Base-by-base conservation (phyloP, 1,139 yeast genomes). In the Diutina scorzettiae region DNA sequence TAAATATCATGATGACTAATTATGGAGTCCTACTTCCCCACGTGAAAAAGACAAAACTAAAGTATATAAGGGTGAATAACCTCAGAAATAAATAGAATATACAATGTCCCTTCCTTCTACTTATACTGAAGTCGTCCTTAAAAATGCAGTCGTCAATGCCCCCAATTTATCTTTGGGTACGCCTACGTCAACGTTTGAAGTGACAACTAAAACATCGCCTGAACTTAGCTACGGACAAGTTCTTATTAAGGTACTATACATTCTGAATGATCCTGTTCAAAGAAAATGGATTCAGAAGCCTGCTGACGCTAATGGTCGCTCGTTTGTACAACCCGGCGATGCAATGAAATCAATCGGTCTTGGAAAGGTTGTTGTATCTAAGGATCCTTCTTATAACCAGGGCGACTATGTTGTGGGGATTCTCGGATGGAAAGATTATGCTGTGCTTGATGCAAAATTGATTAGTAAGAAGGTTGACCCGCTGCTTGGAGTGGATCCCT, bases 221-320 rank as follows among this genome's bases (percentile, higher is more conserved):
- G 5, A 47, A 48, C 52, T 74, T 42, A 51, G 62, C 45, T 66
- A 63, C 1, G 72, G 66, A 32, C 69, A 76, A 47, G 47, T 76
- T 5, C 59, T 74, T 28, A 61, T 76, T 23, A 69, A 73, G 54
- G 56, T 65, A 5, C 49, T 71, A 41, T 68, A 66, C 45, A 53
- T 78, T 14, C 76, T 83, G 34, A 76, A 78, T 51, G 85, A 78
- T 53, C 84, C 85, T n/a, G 73, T 81, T 8, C 83, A 77, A 54
- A 72, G 79, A 56, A 67, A 70, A 42, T 78, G 82, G 81, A 76
- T 78, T 41, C 64, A 63, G 46, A 64, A 64, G 45, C 62, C 57
- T 44, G 56, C 64, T 14, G 56, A 67, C 17, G 59, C 63, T 3
- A 64, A 59, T 41, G n/a, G n/a, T n/a, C 61, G 69, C 49, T 60